These are phyloP conservation scores for Kazachstania africana DNA, from an alignment of 805 yeast species.

Conservation along the genomic window DNA sequence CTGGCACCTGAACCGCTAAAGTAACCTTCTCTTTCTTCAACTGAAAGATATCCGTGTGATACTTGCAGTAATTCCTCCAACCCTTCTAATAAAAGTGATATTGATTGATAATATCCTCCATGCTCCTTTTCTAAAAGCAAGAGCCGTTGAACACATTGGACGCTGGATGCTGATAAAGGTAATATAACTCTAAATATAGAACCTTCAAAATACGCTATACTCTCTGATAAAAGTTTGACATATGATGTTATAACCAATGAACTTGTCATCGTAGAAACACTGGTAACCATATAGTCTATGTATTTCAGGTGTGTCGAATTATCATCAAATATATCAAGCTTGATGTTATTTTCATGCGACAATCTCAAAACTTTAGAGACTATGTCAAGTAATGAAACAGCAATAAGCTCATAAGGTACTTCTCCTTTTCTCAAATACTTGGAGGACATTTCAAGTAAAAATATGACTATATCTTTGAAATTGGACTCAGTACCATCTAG, in stretches of 20 bases:
- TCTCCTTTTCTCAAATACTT: slow-evolving; percentile 16
- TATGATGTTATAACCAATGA: slow-evolving; percentile 26
- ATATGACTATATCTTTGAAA: slow-evolving; percentile 35
- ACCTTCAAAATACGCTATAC: slow-evolving; percentile 38
- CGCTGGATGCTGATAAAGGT: slow-evolving; percentile 38
- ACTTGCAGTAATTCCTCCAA: slow-evolving; percentile 52
- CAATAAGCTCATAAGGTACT: slow-evolving; percentile 21
- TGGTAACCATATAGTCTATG: slow-evolving; percentile 37
- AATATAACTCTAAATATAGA: slow-evolving; percentile 45
- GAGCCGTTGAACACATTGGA: slow-evolving; percentile 17
- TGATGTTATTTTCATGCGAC: slow-evolving; percentile 23
- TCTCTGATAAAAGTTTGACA: slow-evolving; percentile 37
- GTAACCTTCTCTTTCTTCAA: slow-evolving; percentile 23
- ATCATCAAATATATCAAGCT: slow-evolving; percentile 23
- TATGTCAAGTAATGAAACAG: slow-evolving; percentile 23
- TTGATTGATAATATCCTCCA: slow-evolving; percentile 35
- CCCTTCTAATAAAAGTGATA: slow-evolving; percentile 40
- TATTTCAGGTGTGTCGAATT: slow-evolving; percentile 22
- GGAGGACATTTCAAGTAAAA: slow-evolving; percentile 29
- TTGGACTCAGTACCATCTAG: slow-evolving; percentile 48
- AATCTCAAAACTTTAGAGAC: slow-evolving; percentile 23
- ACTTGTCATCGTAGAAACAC: slow-evolving; percentile 35
- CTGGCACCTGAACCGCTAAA: slow-evolving; percentile 9
- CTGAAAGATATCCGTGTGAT: slow-evolving; percentile 43
- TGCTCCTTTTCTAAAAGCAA: slow-evolving; percentile 12